phyloP scores from a whole-genome alignment of 768 basidiomycete genomes.

The Omphalotus guepiniiformis region DNA sequence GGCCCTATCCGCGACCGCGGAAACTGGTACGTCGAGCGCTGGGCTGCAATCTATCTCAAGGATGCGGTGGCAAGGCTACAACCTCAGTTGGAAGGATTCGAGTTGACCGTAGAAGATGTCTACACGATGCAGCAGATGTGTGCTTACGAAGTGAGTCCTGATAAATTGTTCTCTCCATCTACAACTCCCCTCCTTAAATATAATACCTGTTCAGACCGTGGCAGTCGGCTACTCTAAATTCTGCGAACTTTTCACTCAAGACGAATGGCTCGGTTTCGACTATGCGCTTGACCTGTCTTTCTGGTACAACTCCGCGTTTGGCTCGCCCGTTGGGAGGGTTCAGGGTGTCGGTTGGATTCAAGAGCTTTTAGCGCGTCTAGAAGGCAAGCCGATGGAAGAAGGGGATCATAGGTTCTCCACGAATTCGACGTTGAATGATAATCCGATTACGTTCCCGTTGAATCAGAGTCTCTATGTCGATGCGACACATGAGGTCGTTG shows the following conservation, averaged over 20 bases:
- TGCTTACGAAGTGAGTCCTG: slow-evolving; percentile 72
- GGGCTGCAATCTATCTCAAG: slow-evolving; percentile 70
- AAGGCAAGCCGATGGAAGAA: slow-evolving; percentile 61
- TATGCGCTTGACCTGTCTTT: slow-evolving; percentile 73
- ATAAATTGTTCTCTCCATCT: too few species aligned
- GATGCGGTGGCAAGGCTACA: slow-evolving; percentile 61
- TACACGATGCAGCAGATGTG: slow-evolving; percentile 81
- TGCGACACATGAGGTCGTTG: slow-evolving; percentile 89
- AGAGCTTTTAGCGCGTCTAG: slow-evolving; percentile 80
- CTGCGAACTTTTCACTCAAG: slow-evolving; percentile 84
- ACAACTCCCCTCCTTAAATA: background rate
- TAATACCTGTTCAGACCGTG: slow-evolving; percentile 56
- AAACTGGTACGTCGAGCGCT: slow-evolving; percentile 50
- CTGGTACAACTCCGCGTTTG: slow-evolving; percentile 80
- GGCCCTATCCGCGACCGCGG: slow-evolving; percentile 53
- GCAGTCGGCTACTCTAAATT: slow-evolving; percentile 89
- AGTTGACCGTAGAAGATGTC: slow-evolving; percentile 62
- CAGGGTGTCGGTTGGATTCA: slow-evolving; percentile 80
- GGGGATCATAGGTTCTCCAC: slow-evolving; percentile 69
- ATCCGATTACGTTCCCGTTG: slow-evolving; percentile 65
- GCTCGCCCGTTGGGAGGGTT: slow-evolving; percentile 72
- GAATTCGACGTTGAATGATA: slow-evolving; percentile 76
- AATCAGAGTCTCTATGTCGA: slow-evolving; percentile 77
- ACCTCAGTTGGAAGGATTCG: slow-evolving; percentile 53
- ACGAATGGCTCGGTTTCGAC: slow-evolving; percentile 92